Evolutionary conservation across 148 eudicot species (phyloP), one percentile per base, ranked within the genome.

Genomic region (Chenopodium album): DNA sequence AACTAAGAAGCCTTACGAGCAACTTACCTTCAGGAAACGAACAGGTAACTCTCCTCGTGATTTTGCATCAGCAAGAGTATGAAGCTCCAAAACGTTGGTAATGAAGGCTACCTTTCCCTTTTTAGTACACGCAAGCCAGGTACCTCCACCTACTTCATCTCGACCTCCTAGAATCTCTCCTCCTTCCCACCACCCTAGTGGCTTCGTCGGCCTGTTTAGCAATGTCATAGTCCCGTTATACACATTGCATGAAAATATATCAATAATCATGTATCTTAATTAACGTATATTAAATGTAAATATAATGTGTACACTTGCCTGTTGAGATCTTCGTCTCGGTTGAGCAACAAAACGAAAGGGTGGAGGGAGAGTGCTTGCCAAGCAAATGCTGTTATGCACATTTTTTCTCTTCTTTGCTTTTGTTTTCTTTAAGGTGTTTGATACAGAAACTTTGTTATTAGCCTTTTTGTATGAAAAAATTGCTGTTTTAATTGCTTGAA

Each of bases 101-200:
- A 92, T 84, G 73, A 91, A 92, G 70, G 92, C 91, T n/a, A 92
- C 82, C 76, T 90, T 85, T 4, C 90, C 97, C n/a, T 76, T 76
- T 76, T 78, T 85, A 0, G 94, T 86, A 67, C 90, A 90, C 46
- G 94, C 97, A 63, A 92, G 83, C 94, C 97, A 92, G 23, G 94
- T 92, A 37, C 97, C 97, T 37, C 97, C 94, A 2, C 86, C 97
- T 2, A 91, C 88, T 76, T 91, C 92, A 44, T 92, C 97, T 83
- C 89, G 70, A 20, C 97, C 97, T 82, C 92, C 94, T 52, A 92
- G 20, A 84, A 92, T 91, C 63, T 92, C 92, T 37, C 90, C 92
- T 47, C 87, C 91, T 69, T 91, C 97, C 97, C 94, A 92, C 95
- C 95, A 92, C 72, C 85, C 90, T 46, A 81, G 82, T 9, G 91